phyloP scores from a whole-genome alignment of 306 rosid species.

The Castanospermum australe region DNA sequence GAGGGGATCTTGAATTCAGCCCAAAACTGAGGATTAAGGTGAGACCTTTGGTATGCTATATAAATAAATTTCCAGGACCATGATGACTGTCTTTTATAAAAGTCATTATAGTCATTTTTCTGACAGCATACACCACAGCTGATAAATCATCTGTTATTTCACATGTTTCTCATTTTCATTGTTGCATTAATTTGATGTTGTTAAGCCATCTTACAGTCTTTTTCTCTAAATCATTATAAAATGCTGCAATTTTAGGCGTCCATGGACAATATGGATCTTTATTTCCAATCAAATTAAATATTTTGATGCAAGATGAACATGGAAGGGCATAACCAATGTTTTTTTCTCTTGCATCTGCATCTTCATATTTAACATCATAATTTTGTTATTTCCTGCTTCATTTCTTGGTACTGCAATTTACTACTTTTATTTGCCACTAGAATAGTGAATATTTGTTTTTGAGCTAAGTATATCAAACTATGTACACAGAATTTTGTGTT shows the following conservation, averaged over 20 bases:
- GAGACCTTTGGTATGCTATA: constrained; percentile 25
- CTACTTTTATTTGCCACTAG: not conserved
- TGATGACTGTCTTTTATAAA: not conserved
- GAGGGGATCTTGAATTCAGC: constrained; percentile 84
- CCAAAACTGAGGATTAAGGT: constrained; percentile 80
- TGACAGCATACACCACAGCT: not conserved
- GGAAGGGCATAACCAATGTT: not conserved
- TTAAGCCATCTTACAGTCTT: not conserved
- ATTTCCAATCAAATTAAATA: not conserved
- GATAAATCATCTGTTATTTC: not conserved
- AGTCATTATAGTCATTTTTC: not conserved
- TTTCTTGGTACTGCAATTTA: not conserved
- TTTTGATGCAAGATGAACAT: not conserved
- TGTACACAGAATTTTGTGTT: not conserved
- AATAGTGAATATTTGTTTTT: not conserved
- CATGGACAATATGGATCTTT: not conserved
- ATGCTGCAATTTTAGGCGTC: constrained; percentile 16
- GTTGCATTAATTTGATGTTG: not conserved
- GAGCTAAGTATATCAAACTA: not conserved
- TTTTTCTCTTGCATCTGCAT: not conserved
- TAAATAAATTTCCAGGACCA: constrained; percentile 8
- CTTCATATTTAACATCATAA: constrained; percentile 5
- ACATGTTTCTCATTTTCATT: not conserved
- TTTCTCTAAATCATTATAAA: not conserved
- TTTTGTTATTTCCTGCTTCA: constrained; percentile 18